Evolutionary conservation across 805 yeast species (phyloP).

Genomic region (Pichia eremophila): DNA sequence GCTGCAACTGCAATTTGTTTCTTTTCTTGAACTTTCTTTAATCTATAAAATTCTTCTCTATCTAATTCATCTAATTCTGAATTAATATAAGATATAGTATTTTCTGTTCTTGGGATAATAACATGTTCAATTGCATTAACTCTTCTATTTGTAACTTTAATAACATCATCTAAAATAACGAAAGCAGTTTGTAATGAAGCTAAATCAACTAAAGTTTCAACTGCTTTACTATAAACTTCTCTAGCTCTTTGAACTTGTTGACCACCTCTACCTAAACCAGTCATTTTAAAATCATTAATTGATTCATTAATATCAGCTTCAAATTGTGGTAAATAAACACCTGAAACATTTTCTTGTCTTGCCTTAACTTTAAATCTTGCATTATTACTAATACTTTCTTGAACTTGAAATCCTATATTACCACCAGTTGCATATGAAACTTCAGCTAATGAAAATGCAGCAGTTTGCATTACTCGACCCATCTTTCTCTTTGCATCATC

Average conservation of each 20-base stretch:
- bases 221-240: conserved; percentile 86
- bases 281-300: conserved; percentile 88
- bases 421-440: conserved; percentile 97
- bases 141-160: conserved; percentile 95
- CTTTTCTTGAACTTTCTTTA: conserved; percentile 93
- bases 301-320: conserved; percentile 76
- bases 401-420: conserved; percentile 90
- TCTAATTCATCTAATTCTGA: conserved; percentile 96
- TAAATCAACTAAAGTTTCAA: conserved; percentile 91
- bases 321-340: conserved; percentile 89
- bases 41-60: conserved; percentile 94
- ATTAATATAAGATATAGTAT: conserved; percentile 84
- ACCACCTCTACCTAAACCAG: conserved; percentile 97
- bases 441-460: conserved; percentile 94
- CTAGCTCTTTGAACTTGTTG: conserved; percentile 95
- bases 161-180: conserved; percentile 92
- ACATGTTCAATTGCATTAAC: conserved; percentile 98
- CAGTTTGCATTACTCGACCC: conserved; percentile 98
- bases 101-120: conserved; percentile 94
- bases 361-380: conserved; percentile 90
- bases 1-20: conserved; percentile 72
- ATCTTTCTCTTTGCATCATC: conserved; percentile 93
- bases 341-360: conserved; percentile 91
- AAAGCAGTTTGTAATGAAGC: conserved; percentile 97
- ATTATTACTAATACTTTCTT: conserved; percentile 72